phyloP scores from a whole-genome alignment of 148 eudicot genomes.

The Oxyria digyna region DNA sequence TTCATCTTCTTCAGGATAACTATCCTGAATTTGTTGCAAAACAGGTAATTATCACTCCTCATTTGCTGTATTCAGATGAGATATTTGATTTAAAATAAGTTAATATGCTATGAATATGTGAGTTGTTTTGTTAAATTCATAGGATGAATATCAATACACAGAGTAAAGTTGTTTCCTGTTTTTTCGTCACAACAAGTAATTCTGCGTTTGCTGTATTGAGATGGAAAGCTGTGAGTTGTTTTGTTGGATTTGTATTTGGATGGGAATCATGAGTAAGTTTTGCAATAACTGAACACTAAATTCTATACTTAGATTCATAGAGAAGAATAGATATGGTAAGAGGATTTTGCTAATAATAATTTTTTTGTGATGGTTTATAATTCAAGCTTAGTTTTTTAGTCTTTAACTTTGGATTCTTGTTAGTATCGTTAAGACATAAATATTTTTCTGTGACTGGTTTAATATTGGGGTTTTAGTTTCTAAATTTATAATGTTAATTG shows the following conservation, averaged over 20 bases:
- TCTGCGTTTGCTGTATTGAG: not conserved
- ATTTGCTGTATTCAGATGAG: not conserved
- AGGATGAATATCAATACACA: too few relatives aligned
- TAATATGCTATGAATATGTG: too few relatives aligned
- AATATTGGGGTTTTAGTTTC: too few relatives aligned
- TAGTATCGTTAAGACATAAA: too few relatives aligned
- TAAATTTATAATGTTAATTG: too few relatives aligned
- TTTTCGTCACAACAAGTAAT: not conserved
- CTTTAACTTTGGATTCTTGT: too few relatives aligned
- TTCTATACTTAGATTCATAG: not conserved
- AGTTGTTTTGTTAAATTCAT: too few relatives aligned
- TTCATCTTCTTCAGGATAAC: slow-evolving; percentile 77
- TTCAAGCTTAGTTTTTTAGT: too few relatives aligned
- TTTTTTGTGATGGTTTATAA: too few relatives aligned
- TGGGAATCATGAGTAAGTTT: not conserved
- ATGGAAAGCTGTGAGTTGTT: not conserved
- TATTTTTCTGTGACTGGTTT: too few relatives aligned
- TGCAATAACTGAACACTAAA: not conserved
- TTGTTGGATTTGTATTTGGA: not conserved
- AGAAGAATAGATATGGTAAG: not conserved
- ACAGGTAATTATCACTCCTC: slow-evolving; percentile 35
- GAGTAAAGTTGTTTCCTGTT: too few relatives aligned
- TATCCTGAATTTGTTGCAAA: slow-evolving; percentile 94
- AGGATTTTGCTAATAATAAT: too few relatives aligned
- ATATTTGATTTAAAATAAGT: not conserved